Base-by-base conservation (phyloP, 2,329 filamentous ascomycete genomes). In the Myrmaecium sp. region DNA sequence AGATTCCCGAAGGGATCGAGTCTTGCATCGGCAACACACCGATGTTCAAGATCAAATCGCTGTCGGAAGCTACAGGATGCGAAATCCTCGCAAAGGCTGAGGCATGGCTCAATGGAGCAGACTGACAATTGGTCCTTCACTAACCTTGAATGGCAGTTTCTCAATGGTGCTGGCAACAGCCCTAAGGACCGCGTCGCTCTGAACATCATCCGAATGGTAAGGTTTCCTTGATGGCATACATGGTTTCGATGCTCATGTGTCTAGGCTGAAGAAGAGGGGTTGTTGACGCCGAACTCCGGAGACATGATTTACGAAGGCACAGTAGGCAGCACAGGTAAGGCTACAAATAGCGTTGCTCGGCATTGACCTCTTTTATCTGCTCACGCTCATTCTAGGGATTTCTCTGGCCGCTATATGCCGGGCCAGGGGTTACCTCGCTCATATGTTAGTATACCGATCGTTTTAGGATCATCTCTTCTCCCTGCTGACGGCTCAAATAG, bases 291-390 rank as follows among this genome's bases (percentile, higher is more conserved):
- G 0, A 62, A 77, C 38, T 74, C 77, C 13, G 86, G 86, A 33
- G 89, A 98, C 50, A 91, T 80, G 22, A 83, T 98, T 43, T 98
- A 95, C 53, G 89, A 98, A 58, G 89, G 89, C 37, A 98, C 89
- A 1, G 84, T 93, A 10, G 89, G 89, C 32, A 92, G 81, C 46
- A 98, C 89, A 0, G 38, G 34, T 32, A 31, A 13, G 11, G 19
- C 8, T 7, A 6, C 17, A 14, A 17, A 5, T 11, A n/a, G 9
- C 10, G 9, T 10, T 26, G 4, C 25, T 6, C 14, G 16, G 4
- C 6, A 17, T n/a, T n/a, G n/a, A n/a, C n/a, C n/a, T n/a, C n/a
- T n/a, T n/a, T n/a, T n/a, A n/a, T 10, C 5, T 22, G 9, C 13
- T 20, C 4, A 20, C 25, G 9, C n/a, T 4, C 10, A 19, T 23